Evolutionary conservation across 768 basidiomycete genomes (phyloP).

Genomic region (Tulasnella sp.): DNA sequence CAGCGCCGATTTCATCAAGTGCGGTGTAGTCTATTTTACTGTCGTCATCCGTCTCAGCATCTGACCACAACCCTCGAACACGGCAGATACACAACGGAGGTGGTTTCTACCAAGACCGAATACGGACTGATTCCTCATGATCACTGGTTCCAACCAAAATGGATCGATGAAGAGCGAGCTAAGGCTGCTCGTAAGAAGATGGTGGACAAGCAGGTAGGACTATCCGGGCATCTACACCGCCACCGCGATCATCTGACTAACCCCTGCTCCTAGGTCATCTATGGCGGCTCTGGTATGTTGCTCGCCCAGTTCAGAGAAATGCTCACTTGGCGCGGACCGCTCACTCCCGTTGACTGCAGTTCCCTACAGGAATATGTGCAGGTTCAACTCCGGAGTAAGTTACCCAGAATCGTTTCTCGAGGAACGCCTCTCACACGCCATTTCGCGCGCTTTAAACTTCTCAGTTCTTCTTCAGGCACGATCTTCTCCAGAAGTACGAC

Average conservation of each 20-base stretch:
- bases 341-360: slow-evolving; percentile 22
- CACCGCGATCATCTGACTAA: slow-evolving; percentile 10
- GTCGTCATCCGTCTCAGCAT: not conserved
- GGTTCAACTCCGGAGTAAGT: slow-evolving; percentile 77
- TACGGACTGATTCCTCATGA: slow-evolving; percentile 49
- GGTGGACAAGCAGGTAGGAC: slow-evolving; percentile 40
- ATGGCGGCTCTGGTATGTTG: slow-evolving; percentile 13
- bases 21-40: slow-evolving; percentile 14
- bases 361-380: slow-evolving; percentile 86
- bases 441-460: slow-evolving; percentile 18
- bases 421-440: slow-evolving; percentile 19
- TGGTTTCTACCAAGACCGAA: slow-evolving; percentile 52
- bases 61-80: not conserved
- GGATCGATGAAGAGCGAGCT: slow-evolving; percentile 66
- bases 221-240: not conserved
- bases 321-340: not conserved
- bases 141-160: slow-evolving; percentile 66
- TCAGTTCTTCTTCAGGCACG: slow-evolving; percentile 77
- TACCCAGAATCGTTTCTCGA: not conserved
- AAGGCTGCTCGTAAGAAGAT: slow-evolving; percentile 45
- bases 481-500: slow-evolving; percentile 58
- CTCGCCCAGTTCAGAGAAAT: not conserved
- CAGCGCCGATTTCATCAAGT: slow-evolving; percentile 59
- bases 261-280: slow-evolving; percentile 12
- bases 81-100: slow-evolving; percentile 28